Evolutionary conservation across 306 rosid genomes (phyloP), one percentile per base, ranked within the genome.

Genomic region (Lathyrus sativus): DNA sequence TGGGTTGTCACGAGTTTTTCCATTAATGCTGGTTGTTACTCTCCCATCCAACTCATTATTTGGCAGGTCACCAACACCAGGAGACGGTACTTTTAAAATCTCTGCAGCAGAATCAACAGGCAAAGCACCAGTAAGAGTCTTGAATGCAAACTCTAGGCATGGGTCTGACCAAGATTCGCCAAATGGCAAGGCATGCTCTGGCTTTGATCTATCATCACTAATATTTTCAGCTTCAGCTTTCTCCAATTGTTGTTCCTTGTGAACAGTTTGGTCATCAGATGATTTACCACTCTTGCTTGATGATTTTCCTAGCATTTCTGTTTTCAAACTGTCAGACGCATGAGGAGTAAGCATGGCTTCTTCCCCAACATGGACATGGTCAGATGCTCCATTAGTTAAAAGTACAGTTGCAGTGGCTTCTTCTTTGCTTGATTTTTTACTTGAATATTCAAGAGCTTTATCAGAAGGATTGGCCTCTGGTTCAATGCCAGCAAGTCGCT

Each of bases 161-260:
- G 97, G 96, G 69, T 93, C 99, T 22, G 91, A 85, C 96, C 97
- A 93, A 56, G 86, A 79, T 82, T 86, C 86, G 65, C 70, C 80
- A 42, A 84, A 80, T 3, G 89, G 83, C 62, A 76, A 79, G 54
- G 89, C 44, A 13, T 73, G 62, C 60, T 79, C 84, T 26, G 86
- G 62, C 70, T 81, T 83, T 15, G 82, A 63, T 44, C 78, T 74
- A 74, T 69, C 83, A 45, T 65, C 50, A 57, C 77, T 63, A 13
- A 55, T 14, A 24, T 75, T 83, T 66, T 76, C 84, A 62, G 77
- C 73, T 81, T 73, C 81, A 74, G 67, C 62, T 49, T 50, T 79
- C 75, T 42, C 78, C 37, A 70, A 73, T 65, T 79, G 82, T 71
- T 77, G 81, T 66, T 77, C 87, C 71, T 28, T 50, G 44, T 51